Base-by-base conservation (phyloP, 805 yeast species). In the Candida oleophila region DNA sequence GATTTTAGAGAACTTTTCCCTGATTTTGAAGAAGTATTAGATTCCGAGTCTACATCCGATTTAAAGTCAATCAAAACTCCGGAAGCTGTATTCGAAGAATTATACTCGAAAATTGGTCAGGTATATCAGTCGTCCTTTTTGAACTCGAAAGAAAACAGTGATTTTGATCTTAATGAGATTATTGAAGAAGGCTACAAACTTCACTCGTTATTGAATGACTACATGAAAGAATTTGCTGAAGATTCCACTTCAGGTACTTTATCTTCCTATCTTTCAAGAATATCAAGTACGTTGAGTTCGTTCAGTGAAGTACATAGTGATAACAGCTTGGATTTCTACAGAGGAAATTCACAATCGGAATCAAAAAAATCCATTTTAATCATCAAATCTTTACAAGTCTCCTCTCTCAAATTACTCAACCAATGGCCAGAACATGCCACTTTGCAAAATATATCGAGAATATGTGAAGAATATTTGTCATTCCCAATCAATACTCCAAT, bases 381-480 rank as follows among this genome's bases (percentile, higher is more conserved):
- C 1, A 66, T 81, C 9, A 66, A 70, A 28, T 68, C 60, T 3
- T 58, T 84, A 3, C 69, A 74, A 56, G 65, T 70, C 2, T 61
- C 79, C 1, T 80, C 82, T 3, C 52, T 61, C 5, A 67, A 65
- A 3, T 62, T 89, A 11, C 62, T 85, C 11, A 65, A 65, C 21
- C 81, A 83, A 57, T 94, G 97, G 96, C 97, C 98, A 0, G 99
- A 95, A 56, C 96, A 95, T 70, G 94, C 94, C 0, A 89, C 96
- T 0, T 67, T 94, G 43, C 83, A 77, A 47, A 89, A 85, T 18
- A 73, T 92, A 41, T 62, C 70, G 34, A 69, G 84, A 49, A 81
- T 84, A 7, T 78, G 87, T 52, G 65, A 73, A 14, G 98, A 91
- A 60, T 78, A 86, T 49, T 63, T 87, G 47, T 64, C 65, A 2